Evolutionary conservation across 192 early-diverging fungal genomes (phyloP).

Genomic region (Coemansia brasiliensis): DNA sequence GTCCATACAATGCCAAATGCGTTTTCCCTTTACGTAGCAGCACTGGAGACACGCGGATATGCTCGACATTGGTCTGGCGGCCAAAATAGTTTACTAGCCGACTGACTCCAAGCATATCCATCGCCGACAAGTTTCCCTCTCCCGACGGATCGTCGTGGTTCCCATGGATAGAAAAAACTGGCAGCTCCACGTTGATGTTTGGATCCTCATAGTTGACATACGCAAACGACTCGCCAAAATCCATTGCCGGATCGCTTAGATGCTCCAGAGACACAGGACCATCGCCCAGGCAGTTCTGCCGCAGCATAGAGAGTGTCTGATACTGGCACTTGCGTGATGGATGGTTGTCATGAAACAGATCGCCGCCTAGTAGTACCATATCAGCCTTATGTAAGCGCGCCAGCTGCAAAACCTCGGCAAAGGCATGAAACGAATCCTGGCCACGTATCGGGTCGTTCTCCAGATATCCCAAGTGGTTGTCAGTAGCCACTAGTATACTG

Average conservation of each 20-base stretch:
- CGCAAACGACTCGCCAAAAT: slow-evolving; percentile 66
- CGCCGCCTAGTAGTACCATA: slow-evolving; percentile 90
- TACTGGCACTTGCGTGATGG: slow-evolving; percentile 79
- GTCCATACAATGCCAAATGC: slow-evolving; percentile 79
- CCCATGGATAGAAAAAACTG: slow-evolving; percentile 94
- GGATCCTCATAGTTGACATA: slow-evolving; percentile 85
- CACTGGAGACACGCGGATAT: slow-evolving; percentile 78
- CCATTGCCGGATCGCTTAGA: slow-evolving; percentile 71
- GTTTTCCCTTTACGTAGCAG: slow-evolving; percentile 77
- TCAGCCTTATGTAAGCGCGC: slow-evolving; percentile 70
- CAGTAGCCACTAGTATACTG: slow-evolving; percentile 81
- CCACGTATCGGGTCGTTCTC: slow-evolving; percentile 87
- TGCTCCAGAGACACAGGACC: slow-evolving; percentile 68
- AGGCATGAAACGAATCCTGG: slow-evolving; percentile 80
- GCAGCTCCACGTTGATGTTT: slow-evolving; percentile 80
- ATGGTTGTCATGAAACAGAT: slow-evolving; percentile 95
- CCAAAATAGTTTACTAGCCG: slow-evolving; percentile 97
- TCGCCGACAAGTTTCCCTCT: slow-evolving; percentile 77
- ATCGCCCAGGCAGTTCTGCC: slow-evolving; percentile 68
- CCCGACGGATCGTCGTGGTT: slow-evolving; percentile 96
- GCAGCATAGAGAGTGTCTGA: slow-evolving; percentile 67
- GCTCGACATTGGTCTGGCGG: slow-evolving; percentile 65
- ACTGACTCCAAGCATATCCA: slow-evolving; percentile 75
- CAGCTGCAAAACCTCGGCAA: slow-evolving; percentile 85
- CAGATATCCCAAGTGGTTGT: slow-evolving; percentile 91